phyloP scores from a whole-genome alignment of 1,139 yeast species.

The Barnettozyma hawaiiensis region DNA sequence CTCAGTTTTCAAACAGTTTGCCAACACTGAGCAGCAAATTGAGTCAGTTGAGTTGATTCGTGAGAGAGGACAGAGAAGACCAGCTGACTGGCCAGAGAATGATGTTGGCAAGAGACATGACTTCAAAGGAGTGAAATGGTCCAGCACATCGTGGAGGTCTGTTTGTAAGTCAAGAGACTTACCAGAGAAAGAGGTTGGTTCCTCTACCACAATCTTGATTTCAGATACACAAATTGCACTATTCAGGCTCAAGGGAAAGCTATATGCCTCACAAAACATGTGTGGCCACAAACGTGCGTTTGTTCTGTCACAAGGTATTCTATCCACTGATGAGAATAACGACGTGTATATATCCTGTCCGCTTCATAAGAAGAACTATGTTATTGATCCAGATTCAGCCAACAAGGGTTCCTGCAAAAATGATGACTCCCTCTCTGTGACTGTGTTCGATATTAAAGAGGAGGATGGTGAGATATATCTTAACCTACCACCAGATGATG shows the following conservation, averaged over 20 bases:
- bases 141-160: conserved; percentile 26
- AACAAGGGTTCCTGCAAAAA: conserved; percentile 29
- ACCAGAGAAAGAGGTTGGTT: conserved; percentile 28
- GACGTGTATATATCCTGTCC: conserved; percentile 32
- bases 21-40: conserved; percentile 27
- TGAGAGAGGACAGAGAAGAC: conserved; percentile 33
- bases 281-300: conserved; percentile 33
- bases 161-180: conserved; percentile 26
- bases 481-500: conserved; percentile 28
- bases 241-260: conserved; percentile 27
- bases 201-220: conserved; percentile 28
- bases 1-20: conserved; percentile 29
- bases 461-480: conserved; percentile 26
- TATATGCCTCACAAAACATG: conserved; percentile 33
- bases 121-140: conserved; percentile 29
- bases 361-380: conserved; percentile 31
- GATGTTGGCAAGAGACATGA: conserved; percentile 22
- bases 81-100: conserved; percentile 31
- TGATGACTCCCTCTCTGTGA: conserved; percentile 28
- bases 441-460: conserved; percentile 31
- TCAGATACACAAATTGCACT: conserved; percentile 33
- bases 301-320: conserved; percentile 30
- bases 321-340: conserved; percentile 28
- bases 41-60: conserved; percentile 30
- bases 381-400: conserved; percentile 23